Evolutionary conservation across 257 asterid genomes (phyloP), one percentile per base, ranked within the genome.

Genomic region (Scutellaria galericulata): DNA sequence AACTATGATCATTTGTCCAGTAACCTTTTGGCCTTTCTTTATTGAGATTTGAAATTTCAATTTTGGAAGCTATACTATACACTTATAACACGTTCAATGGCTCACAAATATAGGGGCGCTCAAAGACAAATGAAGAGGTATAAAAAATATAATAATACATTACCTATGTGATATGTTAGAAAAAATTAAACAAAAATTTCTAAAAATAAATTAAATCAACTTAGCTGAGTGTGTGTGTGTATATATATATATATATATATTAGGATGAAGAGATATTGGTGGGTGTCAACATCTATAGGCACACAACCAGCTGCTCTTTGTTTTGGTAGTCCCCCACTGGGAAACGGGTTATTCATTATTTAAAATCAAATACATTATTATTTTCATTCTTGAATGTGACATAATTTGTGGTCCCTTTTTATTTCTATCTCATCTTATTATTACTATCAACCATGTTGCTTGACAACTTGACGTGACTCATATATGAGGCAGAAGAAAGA

Each of bases 271-370:
- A 76, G 78, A 83, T 77, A 76, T 68, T 78, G 82, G 85, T 82
- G 85, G 86, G 45, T 75, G 90, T 85, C 90, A 70, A 85, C 85
- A 83, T 87, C 89, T 64, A 55, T 11, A 51, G 35, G 46, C 70
- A 78, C 84, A 77, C 42, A 50, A 63, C 39, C 77, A 64, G 69
- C 73, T 63, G 48, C 56, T 58, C 41, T 55, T 77, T 72, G 53
- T 74, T 78, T 62, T 56, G 77, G 88, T 81, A 84, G 92, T 81
- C 89, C 93, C 90, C 89, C 89, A 77, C 86, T 45, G 56, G 31
- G 65, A 37, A 48, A 55, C 75, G 76, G 57, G 52, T 18, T 47
- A 48, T 71, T 72, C 76, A 75, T 77, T 66, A 76, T 79, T 85
- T 37, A 76, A 45, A 24, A 65, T 27, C 55, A 75, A 62, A 31